A percentile compares a stretch with the other conserved stretches of the same genome.
These are phyloP conservation scores for Rhodamnia argentea DNA, from an alignment of 345 rosid genomes.

Conservation along the genomic window DNA sequence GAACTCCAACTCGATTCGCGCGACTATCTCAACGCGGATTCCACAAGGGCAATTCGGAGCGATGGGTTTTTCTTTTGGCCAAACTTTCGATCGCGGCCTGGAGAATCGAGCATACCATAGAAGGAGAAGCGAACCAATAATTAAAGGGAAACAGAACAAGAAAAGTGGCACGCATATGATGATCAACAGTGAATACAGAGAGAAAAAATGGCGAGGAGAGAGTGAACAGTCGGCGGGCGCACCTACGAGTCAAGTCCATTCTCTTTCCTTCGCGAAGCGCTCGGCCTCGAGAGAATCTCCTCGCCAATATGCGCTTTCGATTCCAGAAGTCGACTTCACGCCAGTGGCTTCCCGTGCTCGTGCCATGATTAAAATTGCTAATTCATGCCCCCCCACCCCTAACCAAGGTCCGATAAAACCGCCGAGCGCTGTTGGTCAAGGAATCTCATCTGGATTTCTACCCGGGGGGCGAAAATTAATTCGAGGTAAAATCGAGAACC, in stretches of 20 bases:
- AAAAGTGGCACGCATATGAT: background rate
- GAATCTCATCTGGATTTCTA: too few relatives aligned
- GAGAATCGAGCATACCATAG: background rate
- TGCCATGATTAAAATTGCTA: background rate
- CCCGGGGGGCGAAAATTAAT: too few relatives aligned
- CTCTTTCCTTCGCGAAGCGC: background rate
- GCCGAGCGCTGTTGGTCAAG: background rate
- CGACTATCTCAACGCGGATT: background rate
- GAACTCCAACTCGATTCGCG: background rate
- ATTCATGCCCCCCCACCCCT: background rate
- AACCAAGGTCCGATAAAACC: background rate
- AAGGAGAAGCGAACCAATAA: background rate
- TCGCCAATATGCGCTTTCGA: background rate
- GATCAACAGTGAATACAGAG: background rate
- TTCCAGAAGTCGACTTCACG: slow-evolving; percentile 2
- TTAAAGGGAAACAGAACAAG: background rate
- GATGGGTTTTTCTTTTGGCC: background rate
- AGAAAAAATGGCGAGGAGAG: background rate
- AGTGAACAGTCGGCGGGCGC: background rate
- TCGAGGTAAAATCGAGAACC: too few relatives aligned
- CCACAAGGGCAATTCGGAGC: background rate
- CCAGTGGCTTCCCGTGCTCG: background rate
- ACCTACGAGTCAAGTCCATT: slow-evolving; percentile 36
- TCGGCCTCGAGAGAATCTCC: slow-evolving; percentile 16
- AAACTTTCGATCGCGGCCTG: background rate